These are phyloP conservation scores for Bjerkandera adusta DNA, from an alignment of 1,284 basidiomycete species.

Conservation along the genomic window DNA sequence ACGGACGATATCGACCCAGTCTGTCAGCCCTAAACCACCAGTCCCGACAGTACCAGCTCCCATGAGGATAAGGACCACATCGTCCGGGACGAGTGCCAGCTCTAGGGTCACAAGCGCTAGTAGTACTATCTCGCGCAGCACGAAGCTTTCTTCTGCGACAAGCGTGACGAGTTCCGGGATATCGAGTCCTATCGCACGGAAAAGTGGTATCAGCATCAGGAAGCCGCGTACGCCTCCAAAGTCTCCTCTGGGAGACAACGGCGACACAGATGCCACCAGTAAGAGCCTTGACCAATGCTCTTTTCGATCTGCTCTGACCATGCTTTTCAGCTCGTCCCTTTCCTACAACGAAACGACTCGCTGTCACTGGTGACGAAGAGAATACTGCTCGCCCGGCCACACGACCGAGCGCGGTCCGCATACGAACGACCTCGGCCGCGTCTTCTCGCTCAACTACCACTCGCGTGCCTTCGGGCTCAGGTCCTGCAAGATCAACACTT, in stretches of 20 bases:
- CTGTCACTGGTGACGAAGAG: constrained; percentile 11
- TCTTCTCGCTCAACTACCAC: constrained; percentile 16
- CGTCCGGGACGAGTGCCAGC: constrained; percentile 6
- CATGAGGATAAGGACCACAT: constrained; percentile 2
- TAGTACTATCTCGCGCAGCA: constrained; percentile 4
- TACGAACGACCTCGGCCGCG: constrained; percentile 20
- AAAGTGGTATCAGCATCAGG: constrained; percentile 11
- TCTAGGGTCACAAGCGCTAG: constrained; percentile 3
- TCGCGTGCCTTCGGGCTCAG: constrained; percentile 10
- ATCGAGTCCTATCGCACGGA: background rate
- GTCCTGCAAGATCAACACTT: background rate
- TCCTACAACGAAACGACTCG: constrained; percentile 14
- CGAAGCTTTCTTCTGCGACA: constrained; percentile 1
- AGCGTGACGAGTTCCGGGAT: constrained; percentile 2
- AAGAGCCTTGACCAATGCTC: too few species aligned
- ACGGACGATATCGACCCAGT: background rate
- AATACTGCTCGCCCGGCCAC: constrained; percentile 8
- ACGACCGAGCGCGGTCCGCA: background rate
- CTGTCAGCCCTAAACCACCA: background rate
- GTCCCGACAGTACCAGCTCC: background rate
- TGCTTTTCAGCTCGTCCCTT: too few species aligned
- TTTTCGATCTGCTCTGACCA: too few species aligned
- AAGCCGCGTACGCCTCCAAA: constrained; percentile 23
- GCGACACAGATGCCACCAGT: too few species aligned
- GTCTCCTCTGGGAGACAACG: constrained; percentile 14